Conservation (phyloP, 2,329 filamentous ascomycete genomes). For the Fusarium xyrophilum region DNA sequence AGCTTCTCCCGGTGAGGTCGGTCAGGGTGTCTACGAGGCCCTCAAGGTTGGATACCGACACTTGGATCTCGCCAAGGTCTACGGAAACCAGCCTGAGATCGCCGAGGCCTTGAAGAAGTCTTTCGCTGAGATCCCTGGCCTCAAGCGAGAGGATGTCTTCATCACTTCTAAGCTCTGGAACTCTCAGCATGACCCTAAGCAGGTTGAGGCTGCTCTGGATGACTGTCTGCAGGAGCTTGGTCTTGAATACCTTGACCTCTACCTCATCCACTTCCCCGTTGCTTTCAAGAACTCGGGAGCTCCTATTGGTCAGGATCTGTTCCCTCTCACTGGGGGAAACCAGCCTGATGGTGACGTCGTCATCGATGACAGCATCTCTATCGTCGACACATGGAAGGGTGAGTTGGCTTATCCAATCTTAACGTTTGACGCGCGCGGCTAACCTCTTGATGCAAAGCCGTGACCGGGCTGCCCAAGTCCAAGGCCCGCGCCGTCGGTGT, state of each 20-base stretch:
- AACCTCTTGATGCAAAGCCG: fast-evolving
- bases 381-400: background rate
- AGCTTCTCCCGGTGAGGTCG: background rate
- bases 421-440: background rate
- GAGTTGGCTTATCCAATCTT: too few relatives aligned
- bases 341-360: background rate
- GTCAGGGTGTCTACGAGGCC: background rate
- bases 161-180: background rate
- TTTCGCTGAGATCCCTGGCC: background rate
- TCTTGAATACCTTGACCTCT: background rate
- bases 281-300: background rate
- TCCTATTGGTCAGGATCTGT: background rate
- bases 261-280: background rate
- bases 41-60: background rate
- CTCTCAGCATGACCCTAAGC: background rate
- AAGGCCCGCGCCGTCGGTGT: background rate
- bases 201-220: background rate
- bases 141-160: background rate
- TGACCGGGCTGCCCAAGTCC: background rate
- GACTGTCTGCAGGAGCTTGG: background rate
- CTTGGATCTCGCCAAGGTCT: background rate
- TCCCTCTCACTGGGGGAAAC: background rate
- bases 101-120: background rate
- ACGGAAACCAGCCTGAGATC: background rate
- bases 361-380: background rate